These are phyloP conservation scores for Boeremia exigua DNA, from an alignment of 2,329 filamentous ascomycete genomes.

Conservation along the genomic window DNA sequence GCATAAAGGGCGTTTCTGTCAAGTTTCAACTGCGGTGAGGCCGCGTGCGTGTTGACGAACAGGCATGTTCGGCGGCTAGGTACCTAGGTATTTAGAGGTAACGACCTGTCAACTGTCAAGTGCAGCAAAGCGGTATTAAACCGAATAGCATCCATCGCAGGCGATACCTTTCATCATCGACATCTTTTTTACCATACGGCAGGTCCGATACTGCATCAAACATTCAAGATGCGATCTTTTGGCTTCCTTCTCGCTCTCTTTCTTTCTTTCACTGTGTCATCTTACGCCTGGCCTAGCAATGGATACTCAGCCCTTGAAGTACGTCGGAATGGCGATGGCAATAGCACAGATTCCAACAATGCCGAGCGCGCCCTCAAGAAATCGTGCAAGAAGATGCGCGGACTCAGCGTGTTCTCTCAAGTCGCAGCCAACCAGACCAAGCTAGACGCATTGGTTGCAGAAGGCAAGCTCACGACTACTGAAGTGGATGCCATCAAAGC, in stretches of 20 bases:
- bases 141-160: constrained; percentile 7
- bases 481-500: constrained; percentile 34
- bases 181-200: constrained; percentile 9
- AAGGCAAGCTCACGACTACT: constrained; percentile 29
- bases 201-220: constrained; percentile 17
- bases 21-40: constrained; percentile 26
- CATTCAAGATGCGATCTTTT: constrained; percentile 23
- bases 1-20: constrained; percentile 20
- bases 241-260: constrained; percentile 24
- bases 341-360: constrained; percentile 11
- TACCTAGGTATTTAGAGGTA: constrained; percentile 1
- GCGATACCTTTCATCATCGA: constrained; percentile 4
- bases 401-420: constrained; percentile 29
- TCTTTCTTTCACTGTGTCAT: constrained; percentile 27
- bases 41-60: constrained; percentile 24
- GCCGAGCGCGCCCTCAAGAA: constrained; percentile 22
- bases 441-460: constrained; percentile 31
- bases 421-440: constrained; percentile 40
- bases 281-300: constrained; percentile 24
- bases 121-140: not conserved
- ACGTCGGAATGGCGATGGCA: constrained; percentile 20
- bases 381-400: constrained; percentile 31
- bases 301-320: constrained; percentile 26
- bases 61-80: not conserved
- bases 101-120: not conserved